Base-by-base conservation (phyloP, 345 rosid species). In the Melaleuca alternifolia region DNA sequence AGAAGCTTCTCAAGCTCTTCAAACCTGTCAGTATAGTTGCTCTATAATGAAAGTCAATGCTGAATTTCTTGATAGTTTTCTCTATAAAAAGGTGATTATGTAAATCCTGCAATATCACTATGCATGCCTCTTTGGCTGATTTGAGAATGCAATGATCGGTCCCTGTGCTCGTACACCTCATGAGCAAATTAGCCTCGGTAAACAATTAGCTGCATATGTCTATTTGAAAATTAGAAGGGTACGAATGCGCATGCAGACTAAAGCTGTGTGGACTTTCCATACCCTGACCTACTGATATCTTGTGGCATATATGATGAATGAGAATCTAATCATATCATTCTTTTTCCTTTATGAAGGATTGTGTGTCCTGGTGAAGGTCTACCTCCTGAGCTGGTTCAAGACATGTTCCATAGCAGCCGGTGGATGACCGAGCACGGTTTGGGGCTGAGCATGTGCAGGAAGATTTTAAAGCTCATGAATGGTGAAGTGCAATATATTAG, bases 291-390 rank as follows among this genome's bases (percentile, higher is more conserved):
- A 37, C 48, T 0, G 48, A 37, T 71, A 71, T 71, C 81, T 18
- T 37, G 7, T 71, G 81, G 81, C 48, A 18, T 71, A 16, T 10
- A 37, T 37, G 79, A 33, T 71, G 77, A 24, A 44, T 48, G 84
- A 20, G 20, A 52, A 50, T 82, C 41, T 82, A 82, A 82, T 82
- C n/a, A 82, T 50, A 7, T 82, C 37, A 13, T 82, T 50, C 59
- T 50, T 76, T 56, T 82, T 48, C 1, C 79, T 51, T 51, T 46
- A 50, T 86, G 85, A 91, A 97, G 99, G 97, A 94, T 97, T 90
- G 98, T 93, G 86, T 95, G 98, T 88, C 97, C 98, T 4, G 99
- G 98, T 82, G 99, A 95, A 88, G 99, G 99, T 75, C 92, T 97
- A 86, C 98, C 99, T 62, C 91, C 98, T 14, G 98, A 97, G 62